phyloP scores from a whole-genome alignment of 2,329 filamentous ascomycete species.

The Fusarium sambucinum region DNA sequence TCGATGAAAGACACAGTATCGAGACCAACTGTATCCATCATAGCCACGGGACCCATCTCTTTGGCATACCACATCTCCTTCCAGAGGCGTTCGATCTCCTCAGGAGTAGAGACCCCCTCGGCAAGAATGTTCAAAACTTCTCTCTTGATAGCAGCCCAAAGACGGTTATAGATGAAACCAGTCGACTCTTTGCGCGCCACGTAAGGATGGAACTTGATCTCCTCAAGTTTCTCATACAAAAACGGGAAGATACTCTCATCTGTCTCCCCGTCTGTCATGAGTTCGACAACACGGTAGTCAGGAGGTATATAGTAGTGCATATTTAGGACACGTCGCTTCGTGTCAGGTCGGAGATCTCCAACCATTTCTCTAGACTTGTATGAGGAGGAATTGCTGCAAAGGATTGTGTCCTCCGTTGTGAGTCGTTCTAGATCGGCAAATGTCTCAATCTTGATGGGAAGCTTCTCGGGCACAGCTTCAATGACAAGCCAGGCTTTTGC shows the following conservation, averaged over 20 bases:
- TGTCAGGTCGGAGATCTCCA: not conserved
- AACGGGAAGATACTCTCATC: conserved; percentile 9
- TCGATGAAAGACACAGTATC: conserved; percentile 22
- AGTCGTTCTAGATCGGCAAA: conserved; percentile 16
- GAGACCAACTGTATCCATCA: conserved; percentile 22
- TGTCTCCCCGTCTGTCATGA: conserved; percentile 13
- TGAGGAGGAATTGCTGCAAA: conserved; percentile 10
- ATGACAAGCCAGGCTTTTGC: conserved; percentile 16
- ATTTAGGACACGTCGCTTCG: conserved; percentile 5
- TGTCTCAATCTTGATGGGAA: conserved; percentile 14
- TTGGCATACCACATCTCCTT: conserved; percentile 13
- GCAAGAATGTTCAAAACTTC: conserved; percentile 8
- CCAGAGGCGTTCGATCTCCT: conserved; percentile 14
- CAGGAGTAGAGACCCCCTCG: not conserved
- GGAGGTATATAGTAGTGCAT: conserved; percentile 29
- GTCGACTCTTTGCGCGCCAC: conserved; percentile 23
- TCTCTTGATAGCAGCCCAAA: conserved; percentile 19
- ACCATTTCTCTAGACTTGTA: conserved; percentile 25
- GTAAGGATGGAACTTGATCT: conserved; percentile 4
- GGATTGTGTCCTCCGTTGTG: not conserved
- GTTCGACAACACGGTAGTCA: conserved; percentile 4
- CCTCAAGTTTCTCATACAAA: not conserved
- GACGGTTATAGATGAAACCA: conserved; percentile 16
- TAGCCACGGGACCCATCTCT: conserved; percentile 3
- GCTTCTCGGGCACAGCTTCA: conserved; percentile 15